Evolutionary conservation across 306 rosid genomes (phyloP).

Genomic region (Trichosanthes cucumerina): DNA sequence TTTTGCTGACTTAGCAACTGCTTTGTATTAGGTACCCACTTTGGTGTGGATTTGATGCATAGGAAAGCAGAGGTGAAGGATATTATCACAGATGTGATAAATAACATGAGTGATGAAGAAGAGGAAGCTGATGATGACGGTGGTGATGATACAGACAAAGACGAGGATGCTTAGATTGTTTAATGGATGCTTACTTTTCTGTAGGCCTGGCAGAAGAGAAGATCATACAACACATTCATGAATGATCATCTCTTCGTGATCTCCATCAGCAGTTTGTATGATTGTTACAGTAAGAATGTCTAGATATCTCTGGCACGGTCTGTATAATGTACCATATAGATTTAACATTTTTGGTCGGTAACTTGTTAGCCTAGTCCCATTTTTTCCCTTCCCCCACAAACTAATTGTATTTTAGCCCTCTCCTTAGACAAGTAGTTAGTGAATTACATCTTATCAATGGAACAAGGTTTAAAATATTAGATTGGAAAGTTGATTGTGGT

Average conservation of each 20-base stretch:
- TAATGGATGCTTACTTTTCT: neutral
- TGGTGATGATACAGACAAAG: constrained; percentile 35
- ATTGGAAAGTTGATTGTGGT: neutral
- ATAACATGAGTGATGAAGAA: constrained; percentile 92
- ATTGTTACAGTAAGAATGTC: constrained; percentile 5
- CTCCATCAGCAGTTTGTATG: constrained; percentile 11
- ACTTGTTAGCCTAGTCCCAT: constrained; percentile 6
- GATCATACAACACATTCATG: neutral
- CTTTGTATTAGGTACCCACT: constrained; percentile 61
- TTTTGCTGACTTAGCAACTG: constrained; percentile 14
- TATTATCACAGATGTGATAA: constrained; percentile 91
- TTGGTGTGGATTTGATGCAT: constrained; percentile 89
- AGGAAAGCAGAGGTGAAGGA: constrained; percentile 94
- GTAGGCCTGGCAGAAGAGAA: neutral
- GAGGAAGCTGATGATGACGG: constrained; percentile 56
- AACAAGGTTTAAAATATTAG: neutral
- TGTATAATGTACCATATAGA: constrained; percentile 13
- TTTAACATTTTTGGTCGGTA: constrained; percentile 7
- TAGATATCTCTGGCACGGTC: constrained; percentile 6
- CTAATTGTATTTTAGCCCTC: constrained; percentile 9
- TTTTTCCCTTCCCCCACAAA: neutral
- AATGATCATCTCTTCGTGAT: neutral
- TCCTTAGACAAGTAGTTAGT: constrained; percentile 1
- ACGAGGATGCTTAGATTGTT: constrained; percentile 17
- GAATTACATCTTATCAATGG: neutral